These are phyloP conservation scores for Termitomyces eurrhizus DNA, from an alignment of 768 basidiomycete species.

Conservation along the genomic window DNA sequence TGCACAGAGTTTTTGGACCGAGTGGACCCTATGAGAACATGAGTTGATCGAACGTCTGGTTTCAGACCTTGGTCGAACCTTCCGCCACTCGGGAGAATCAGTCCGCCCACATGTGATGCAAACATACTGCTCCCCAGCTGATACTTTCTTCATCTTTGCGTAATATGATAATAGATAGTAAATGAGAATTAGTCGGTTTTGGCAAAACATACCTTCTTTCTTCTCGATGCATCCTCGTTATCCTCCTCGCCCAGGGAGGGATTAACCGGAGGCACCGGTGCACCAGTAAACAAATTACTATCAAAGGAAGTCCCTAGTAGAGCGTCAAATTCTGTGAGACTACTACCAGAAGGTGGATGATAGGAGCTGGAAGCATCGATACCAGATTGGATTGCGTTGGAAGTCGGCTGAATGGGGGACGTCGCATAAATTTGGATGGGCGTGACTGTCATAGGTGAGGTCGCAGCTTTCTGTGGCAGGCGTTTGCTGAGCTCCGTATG, in stretches of 20 bases:
- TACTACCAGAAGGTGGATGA: constrained; percentile 4
- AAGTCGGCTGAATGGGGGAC: constrained; percentile 23
- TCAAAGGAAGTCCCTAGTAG: constrained; percentile 9
- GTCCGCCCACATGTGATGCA: constrained; percentile 93
- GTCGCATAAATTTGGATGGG: constrained; percentile 34
- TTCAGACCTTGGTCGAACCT: constrained; percentile 38
- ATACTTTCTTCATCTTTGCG: constrained; percentile 42
- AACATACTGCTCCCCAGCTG: constrained; percentile 66
- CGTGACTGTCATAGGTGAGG: constrained; percentile 21
- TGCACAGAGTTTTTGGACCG: constrained; percentile 97
- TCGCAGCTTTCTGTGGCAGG: constrained; percentile 19
- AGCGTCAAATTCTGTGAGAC: constrained; percentile 11
- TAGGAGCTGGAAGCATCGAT: constrained; percentile 10
- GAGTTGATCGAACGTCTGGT: constrained; percentile 2
- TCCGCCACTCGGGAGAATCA: constrained; percentile 97
- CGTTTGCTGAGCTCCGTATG: constrained; percentile 38
- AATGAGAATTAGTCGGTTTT: neutral
- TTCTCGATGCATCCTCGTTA: constrained; percentile 48
- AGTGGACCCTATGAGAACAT: constrained; percentile 64
- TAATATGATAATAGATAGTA: neutral
- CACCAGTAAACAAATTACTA: constrained; percentile 3
- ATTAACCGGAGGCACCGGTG: neutral
- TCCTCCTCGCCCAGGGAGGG: constrained; percentile 34
- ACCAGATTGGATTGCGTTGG: constrained; percentile 2
- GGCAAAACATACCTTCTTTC: constrained; percentile 53